Evolutionary conservation across 257 asterid species (phyloP).

Genomic region (Eucommia ulmoides): DNA sequence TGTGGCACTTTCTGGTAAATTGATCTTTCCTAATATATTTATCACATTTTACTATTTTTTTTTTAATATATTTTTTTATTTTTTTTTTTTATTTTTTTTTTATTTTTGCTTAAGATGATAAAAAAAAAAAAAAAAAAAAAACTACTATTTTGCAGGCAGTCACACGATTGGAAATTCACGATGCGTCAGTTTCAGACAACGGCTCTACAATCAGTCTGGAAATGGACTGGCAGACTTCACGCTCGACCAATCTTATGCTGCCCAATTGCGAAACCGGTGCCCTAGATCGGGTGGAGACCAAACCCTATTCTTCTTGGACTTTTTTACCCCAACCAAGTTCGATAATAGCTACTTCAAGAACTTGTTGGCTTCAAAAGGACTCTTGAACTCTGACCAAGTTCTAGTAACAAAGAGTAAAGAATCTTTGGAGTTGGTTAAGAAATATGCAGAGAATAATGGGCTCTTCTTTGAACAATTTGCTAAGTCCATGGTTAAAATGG

Average conservation of each 20-base stretch:
- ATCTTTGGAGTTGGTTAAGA: conserved; percentile 53
- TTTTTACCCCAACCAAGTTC: conserved; percentile 42
- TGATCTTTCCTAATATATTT: too few relatives aligned
- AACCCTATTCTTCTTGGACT: conserved; percentile 56
- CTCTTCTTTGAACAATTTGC: conserved; percentile 76
- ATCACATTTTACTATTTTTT: too few relatives aligned
- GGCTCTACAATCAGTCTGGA: conserved; percentile 80
- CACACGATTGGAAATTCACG: conserved; percentile 85
- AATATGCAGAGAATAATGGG: conserved; percentile 41
- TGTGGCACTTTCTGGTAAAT: background rate
- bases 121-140: too few relatives aligned
- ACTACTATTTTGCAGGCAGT: conserved; percentile 62
- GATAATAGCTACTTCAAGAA: conserved; percentile 75
- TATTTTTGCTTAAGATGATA: too few relatives aligned
- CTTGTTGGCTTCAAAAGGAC: conserved; percentile 58
- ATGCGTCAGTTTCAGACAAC: conserved; percentile 73
- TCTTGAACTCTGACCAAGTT: conserved; percentile 64
- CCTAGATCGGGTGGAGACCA: conserved; percentile 86
- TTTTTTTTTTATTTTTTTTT: too few relatives aligned
- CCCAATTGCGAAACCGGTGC: conserved; percentile 46
- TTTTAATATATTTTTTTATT: too few relatives aligned
- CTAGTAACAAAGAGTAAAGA: conserved; percentile 54
- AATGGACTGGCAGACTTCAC: conserved; percentile 43
- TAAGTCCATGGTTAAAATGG: conserved; percentile 74
- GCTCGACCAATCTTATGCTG: conserved; percentile 44